Percentiles rank a stretch among this genome's conserved stretches.
These are phyloP conservation scores for Colletotrichum zoysiae DNA, from an alignment of 2,329 filamentous ascomycete species.

Conservation along the genomic window DNA sequence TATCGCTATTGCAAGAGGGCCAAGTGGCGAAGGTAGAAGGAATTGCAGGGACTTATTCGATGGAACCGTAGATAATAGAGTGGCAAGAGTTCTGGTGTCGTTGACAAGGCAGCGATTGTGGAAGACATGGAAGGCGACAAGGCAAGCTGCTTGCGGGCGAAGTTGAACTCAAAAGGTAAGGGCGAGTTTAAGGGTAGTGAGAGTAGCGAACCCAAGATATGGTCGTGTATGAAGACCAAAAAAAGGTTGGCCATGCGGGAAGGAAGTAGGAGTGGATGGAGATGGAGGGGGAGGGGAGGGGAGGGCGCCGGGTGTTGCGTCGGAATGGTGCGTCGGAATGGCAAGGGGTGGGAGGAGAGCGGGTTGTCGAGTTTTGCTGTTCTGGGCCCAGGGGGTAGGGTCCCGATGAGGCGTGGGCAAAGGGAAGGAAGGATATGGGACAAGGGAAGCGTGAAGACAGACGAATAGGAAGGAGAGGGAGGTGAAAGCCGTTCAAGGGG, in stretches of 20 bases:
- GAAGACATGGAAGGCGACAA: conserved; percentile 26
- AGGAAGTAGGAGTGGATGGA: conserved; percentile 25
- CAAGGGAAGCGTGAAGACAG: conserved; percentile 1
- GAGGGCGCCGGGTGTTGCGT: conserved; percentile 4
- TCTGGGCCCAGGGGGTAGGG: not conserved
- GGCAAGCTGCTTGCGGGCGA: conserved; percentile 6
- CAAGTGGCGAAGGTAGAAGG: conserved; percentile 1
- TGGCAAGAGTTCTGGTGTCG: conserved; percentile 4
- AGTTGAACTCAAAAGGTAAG: conserved; percentile 1
- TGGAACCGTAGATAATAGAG: not conserved
- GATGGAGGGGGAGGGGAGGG: conserved; percentile 18
- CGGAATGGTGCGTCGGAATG: conserved; percentile 2
- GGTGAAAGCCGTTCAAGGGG: not conserved
- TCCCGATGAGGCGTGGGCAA: not conserved
- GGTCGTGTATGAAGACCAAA: conserved; percentile 3
- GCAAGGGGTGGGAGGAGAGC: conserved; percentile 3
- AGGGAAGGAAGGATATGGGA: not conserved
- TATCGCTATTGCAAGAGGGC: not conserved
- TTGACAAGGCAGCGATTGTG: not conserved
- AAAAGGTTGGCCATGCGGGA: conserved; percentile 17
- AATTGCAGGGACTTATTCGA: conserved; percentile 2
- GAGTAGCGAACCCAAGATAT: not conserved
- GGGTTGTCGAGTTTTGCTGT: conserved; percentile 28
- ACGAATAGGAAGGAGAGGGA: not conserved
- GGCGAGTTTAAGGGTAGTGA: conserved; percentile 1